phyloP scores from a whole-genome alignment of 1,284 basidiomycete genomes.

The Sporisorium graminicola region DNA sequence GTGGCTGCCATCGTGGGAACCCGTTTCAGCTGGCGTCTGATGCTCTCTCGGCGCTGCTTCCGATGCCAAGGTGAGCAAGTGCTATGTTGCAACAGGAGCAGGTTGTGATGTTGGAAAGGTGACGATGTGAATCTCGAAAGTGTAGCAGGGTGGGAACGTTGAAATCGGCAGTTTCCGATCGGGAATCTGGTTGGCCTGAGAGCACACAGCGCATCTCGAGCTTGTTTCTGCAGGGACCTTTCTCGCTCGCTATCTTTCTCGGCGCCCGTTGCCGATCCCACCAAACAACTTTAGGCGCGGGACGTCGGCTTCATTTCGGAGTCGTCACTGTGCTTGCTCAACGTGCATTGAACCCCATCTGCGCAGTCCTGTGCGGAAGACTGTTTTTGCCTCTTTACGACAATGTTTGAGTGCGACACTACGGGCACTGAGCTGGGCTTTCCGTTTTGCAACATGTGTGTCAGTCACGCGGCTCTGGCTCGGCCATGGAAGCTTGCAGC shows the following conservation, averaged over 20 bases:
- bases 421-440: background rate
- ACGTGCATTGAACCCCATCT: background rate
- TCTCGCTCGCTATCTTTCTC: background rate
- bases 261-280: background rate
- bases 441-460: too few species aligned
- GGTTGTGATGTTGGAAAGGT: conserved; percentile 1
- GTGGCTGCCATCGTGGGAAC: conserved; percentile 9
- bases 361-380: too few species aligned
- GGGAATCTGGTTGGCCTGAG: conserved; percentile 1
- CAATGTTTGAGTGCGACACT: too few species aligned
- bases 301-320: background rate
- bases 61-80: background rate
- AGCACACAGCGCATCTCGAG: background rate
- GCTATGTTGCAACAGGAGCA: background rate
- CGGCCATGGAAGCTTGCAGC: background rate
- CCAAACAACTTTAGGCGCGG: background rate
- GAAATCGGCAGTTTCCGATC: conserved; percentile 3
- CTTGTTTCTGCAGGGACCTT: conserved; percentile 3
- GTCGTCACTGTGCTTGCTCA: background rate
- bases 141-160: background rate
- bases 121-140: background rate
- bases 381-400: too few species aligned
- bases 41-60: background rate
- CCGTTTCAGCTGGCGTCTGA: too few species aligned
- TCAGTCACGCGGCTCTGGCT: conserved; percentile 6